phyloP scores from a whole-genome alignment of 805 yeast species.

The Pichia manshurica region DNA sequence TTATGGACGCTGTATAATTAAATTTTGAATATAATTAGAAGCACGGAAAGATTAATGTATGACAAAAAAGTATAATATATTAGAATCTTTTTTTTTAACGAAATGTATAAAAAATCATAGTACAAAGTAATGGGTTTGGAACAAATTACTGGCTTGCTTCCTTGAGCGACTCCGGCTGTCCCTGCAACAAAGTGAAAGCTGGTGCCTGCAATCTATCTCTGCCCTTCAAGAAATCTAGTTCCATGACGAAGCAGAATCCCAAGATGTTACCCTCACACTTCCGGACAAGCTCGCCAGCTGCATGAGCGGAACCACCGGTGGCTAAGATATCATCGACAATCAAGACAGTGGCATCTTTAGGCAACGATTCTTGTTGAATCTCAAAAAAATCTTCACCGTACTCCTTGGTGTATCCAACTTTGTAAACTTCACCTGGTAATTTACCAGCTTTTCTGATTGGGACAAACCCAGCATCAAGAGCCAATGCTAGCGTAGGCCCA shows the following conservation, averaged over 20 bases:
- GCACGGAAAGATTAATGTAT: no score
- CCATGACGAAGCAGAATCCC: slow-evolving; percentile 87
- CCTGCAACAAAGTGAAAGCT: slow-evolving; percentile 81
- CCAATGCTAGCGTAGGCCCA: slow-evolving; percentile 93
- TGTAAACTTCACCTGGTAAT: slow-evolving; percentile 77
- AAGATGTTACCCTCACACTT: slow-evolving; percentile 64
- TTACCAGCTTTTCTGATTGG: slow-evolving; percentile 96
- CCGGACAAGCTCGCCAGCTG: slow-evolving; percentile 81
- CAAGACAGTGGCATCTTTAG: slow-evolving; percentile 73
- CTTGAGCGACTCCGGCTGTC: slow-evolving; percentile 56
- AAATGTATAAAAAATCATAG: no score
- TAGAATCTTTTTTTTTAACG: no score
- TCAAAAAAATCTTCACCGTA: slow-evolving; percentile 89
- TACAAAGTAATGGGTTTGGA: no score
- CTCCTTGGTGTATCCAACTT: slow-evolving; percentile 79
- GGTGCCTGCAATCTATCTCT: slow-evolving; percentile 81
- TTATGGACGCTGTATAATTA: no score
- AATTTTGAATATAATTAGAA: no score
- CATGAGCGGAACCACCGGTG: slow-evolving; percentile 94
- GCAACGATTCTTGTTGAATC: slow-evolving; percentile 77
- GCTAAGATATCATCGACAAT: slow-evolving; percentile 96
- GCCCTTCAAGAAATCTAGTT: slow-evolving; percentile 91
- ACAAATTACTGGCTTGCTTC: slow-evolving; percentile 8
- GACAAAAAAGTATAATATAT: no score
- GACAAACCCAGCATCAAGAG: slow-evolving; percentile 81